Conservation (phyloP, 1,284 basidiomycete species). For the Rhodotorula glutinis region DNA sequence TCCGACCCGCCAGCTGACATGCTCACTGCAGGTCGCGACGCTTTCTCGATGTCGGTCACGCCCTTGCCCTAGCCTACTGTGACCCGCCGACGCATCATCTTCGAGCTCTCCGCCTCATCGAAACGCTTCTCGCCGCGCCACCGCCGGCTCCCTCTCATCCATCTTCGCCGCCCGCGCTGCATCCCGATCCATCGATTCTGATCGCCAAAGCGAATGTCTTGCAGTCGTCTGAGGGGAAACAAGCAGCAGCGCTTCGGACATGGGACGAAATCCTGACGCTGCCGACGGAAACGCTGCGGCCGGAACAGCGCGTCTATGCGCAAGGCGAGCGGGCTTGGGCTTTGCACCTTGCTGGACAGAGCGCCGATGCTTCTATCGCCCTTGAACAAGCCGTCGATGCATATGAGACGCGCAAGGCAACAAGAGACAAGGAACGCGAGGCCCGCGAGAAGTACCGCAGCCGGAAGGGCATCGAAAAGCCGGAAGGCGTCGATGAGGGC, state of each 20-base stretch:
- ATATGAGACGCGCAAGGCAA: slow-evolving; percentile 52
- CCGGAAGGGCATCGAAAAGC: slow-evolving; percentile 54
- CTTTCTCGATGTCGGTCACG: slow-evolving; percentile 62
- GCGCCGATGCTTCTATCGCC: slow-evolving; percentile 57
- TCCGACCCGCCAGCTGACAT: slow-evolving; percentile 52
- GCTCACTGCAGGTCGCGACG: slow-evolving; percentile 13
- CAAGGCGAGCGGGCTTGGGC: slow-evolving; percentile 86
- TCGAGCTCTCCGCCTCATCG: slow-evolving; percentile 69
- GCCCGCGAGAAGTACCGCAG: slow-evolving; percentile 32
- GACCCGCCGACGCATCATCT: slow-evolving; percentile 86
- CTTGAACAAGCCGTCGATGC: slow-evolving; percentile 62
- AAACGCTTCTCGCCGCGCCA: slow-evolving; percentile 60
- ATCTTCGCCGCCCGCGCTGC: not conserved
- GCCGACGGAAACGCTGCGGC: slow-evolving; percentile 48
- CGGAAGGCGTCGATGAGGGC: slow-evolving; percentile 54
- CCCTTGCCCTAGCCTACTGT: slow-evolving; percentile 74
- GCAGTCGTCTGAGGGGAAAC: slow-evolving; percentile 60
- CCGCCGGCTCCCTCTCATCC: slow-evolving; percentile 2
- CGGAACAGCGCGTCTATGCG: slow-evolving; percentile 60
- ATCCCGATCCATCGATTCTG: slow-evolving; percentile 55
- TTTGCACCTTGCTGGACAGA: slow-evolving; percentile 59
- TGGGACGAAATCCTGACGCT: slow-evolving; percentile 57
- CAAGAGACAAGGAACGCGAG: slow-evolving; percentile 29
- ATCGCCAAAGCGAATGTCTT: slow-evolving; percentile 74
- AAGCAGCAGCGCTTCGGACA: slow-evolving; percentile 64